phyloP scores from a whole-genome alignment of 2,329 filamentous ascomycete genomes.

The Chlorencoelia australis region DNA sequence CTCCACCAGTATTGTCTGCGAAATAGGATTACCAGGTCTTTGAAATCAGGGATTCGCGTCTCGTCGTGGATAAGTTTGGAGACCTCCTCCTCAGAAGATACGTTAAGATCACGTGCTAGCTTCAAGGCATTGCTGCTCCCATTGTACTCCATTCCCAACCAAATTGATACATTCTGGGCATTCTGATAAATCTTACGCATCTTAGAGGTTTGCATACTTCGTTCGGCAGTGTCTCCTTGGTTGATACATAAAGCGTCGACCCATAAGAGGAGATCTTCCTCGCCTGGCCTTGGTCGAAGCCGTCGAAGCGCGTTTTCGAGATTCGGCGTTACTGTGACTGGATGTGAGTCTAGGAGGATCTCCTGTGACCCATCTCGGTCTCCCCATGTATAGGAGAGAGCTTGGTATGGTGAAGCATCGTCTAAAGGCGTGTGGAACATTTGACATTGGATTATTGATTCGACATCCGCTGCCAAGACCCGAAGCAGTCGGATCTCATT shows the following conservation, averaged over 20 bases:
- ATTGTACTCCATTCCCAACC: conserved; percentile 12
- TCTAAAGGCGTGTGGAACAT: conserved; percentile 15
- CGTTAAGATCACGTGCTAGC: conserved; percentile 13
- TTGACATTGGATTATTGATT: conserved; percentile 7
- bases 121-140: conserved; percentile 10
- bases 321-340: conserved; percentile 13
- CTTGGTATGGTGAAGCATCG: conserved; percentile 15
- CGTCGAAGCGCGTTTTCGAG: conserved; percentile 15
- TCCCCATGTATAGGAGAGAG: conserved; percentile 22
- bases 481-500: conserved; percentile 12
- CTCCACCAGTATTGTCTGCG: conserved; percentile 31
- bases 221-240: conserved; percentile 16
- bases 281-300: conserved; percentile 10
- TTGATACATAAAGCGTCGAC: conserved; percentile 22
- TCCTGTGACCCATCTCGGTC: background rate
- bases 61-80: conserved; percentile 9
- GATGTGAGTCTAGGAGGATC: conserved; percentile 11
- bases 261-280: conserved; percentile 15
- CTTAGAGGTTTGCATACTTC: conserved; percentile 14
- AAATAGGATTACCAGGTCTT: conserved; percentile 29
- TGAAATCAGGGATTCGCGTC: conserved; percentile 15
- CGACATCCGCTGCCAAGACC: conserved; percentile 3
- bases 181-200: conserved; percentile 20
- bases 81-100: conserved; percentile 8
- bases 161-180: conserved; percentile 17